Percentiles rank a stretch among this genome's conserved stretches.
Conservation (phyloP, 768 basidiomycete species). For the Lyophyllum semitale region DNA sequence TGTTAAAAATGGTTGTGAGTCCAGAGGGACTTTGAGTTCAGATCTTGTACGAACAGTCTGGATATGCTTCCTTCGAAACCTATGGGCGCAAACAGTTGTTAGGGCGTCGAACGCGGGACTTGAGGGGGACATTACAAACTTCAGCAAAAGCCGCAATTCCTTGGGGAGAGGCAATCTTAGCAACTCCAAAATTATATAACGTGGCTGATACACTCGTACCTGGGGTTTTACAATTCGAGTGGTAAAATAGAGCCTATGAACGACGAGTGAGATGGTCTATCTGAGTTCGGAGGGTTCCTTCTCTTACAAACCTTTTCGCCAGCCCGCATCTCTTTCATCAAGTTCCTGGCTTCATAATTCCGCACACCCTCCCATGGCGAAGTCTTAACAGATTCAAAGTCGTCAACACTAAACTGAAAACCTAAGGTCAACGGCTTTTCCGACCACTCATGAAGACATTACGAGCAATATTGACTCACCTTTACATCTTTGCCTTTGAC, state of each 20-base stretch:
- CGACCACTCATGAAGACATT: background rate
- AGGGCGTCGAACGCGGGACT: background rate
- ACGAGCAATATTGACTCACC: conserved; percentile 44
- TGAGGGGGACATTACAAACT: conserved; percentile 39
- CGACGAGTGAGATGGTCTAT: background rate
- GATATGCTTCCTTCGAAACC: conserved; percentile 85
- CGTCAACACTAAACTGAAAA: conserved; percentile 79
- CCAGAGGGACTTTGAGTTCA: background rate
- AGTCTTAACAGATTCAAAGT: conserved; percentile 70
- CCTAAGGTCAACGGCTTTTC: background rate
- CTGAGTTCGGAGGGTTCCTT: too few relatives aligned
- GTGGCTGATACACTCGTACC: conserved; percentile 40
- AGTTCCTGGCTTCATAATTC: conserved; percentile 79
- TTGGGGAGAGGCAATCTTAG: background rate
- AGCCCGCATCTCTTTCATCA: conserved; percentile 79
- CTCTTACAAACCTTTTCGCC: conserved; percentile 64
- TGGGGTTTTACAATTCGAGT: conserved; percentile 84
- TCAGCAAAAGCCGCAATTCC: conserved; percentile 84
- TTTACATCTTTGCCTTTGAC: conserved; percentile 90
- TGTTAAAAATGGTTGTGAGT: conserved; percentile 4
- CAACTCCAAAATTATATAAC: background rate
- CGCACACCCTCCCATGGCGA: conserved; percentile 90
- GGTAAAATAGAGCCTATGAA: conserved; percentile 77
- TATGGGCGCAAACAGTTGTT: conserved; percentile 26
- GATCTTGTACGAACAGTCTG: conserved; percentile 66